Evolutionary conservation across 2,329 filamentous ascomycete genomes (phyloP).

Genomic region (Thielaviopsis musarum): DNA sequence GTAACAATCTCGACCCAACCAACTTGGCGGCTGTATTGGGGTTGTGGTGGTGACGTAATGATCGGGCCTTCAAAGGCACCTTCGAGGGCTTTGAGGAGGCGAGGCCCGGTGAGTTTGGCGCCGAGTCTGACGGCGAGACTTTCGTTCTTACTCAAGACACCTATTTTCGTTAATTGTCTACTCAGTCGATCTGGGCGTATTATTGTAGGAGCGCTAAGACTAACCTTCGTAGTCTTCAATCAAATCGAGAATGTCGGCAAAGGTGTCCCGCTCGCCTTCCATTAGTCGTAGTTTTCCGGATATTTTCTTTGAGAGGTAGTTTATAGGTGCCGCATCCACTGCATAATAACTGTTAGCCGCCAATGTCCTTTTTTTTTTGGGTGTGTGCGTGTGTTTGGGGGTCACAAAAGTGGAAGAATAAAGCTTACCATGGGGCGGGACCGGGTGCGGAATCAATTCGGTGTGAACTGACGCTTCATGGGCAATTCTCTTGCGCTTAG

Average conservation of each 20-base stretch:
- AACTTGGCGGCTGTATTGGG: constrained; percentile 37
- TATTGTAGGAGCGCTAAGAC: constrained; percentile 1
- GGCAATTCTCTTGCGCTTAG: constrained; percentile 11
- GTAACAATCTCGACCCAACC: constrained; percentile 77
- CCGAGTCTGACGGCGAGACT: constrained; percentile 74
- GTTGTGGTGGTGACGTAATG: constrained; percentile 30
- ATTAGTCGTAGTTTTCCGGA: constrained; percentile 31
- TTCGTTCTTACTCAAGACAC: constrained; percentile 68
- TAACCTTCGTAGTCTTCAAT: constrained; percentile 61
- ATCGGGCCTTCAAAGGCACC: constrained; percentile 72
- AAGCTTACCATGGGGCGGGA: constrained; percentile 9
- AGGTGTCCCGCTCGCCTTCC: constrained; percentile 44
- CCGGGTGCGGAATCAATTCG: constrained; percentile 9
- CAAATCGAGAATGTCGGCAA: constrained; percentile 54
- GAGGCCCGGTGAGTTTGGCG: constrained; percentile 65
- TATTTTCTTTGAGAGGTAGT: constrained; percentile 33
- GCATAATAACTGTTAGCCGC: not conserved
- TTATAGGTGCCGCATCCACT: constrained; percentile 23
- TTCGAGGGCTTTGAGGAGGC: constrained; percentile 73
- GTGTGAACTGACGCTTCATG: constrained; percentile 8
- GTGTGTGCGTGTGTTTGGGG: not conserved
- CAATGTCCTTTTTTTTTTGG: not conserved
- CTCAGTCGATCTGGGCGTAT: not conserved
- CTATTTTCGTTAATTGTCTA: constrained; percentile 20
- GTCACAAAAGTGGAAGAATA: not conserved